Percentiles rank a stretch among this genome's conserved stretches.
Evolutionary conservation across 2,329 filamentous ascomycete genomes (phyloP).

Genomic region (Calycina marina): DNA sequence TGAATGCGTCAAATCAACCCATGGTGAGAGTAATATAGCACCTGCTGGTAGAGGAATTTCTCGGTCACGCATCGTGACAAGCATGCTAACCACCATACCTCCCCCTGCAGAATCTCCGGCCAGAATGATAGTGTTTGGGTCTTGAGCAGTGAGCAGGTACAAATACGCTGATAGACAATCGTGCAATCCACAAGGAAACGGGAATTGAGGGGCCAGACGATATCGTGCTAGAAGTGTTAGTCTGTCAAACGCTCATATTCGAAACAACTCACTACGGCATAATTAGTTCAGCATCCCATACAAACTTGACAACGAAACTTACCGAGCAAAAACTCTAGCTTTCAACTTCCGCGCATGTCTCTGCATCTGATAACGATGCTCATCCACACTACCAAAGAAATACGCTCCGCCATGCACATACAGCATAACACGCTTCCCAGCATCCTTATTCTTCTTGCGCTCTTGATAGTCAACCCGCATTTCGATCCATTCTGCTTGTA

Average conservation of each 20-base stretch:
- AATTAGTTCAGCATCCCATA: no score
- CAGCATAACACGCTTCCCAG: slow-evolving; percentile 66
- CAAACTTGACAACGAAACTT: no score
- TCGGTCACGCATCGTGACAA: slow-evolving; percentile 71
- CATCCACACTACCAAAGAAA: slow-evolving; percentile 89
- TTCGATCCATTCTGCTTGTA: slow-evolving; percentile 91
- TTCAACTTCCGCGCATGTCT: slow-evolving; percentile 88
- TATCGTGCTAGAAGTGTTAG: slow-evolving; percentile 43
- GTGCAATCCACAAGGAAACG: slow-evolving; percentile 83
- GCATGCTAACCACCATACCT: slow-evolving; percentile 66
- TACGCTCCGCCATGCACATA: slow-evolving; percentile 93
- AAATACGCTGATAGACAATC: slow-evolving; percentile 85
- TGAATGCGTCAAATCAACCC: slow-evolving; percentile 91
- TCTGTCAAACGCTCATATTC: no score
- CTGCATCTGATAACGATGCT: slow-evolving; percentile 97
- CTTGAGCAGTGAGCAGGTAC: slow-evolving; percentile 60
- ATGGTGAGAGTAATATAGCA: slow-evolving; percentile 81
- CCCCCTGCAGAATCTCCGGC: slow-evolving; percentile 90
- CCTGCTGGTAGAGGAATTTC: slow-evolving; percentile 76
- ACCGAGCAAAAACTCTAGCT: slow-evolving; percentile 69
- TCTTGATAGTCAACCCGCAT: slow-evolving; percentile 73
- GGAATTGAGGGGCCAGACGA: slow-evolving; percentile 81
- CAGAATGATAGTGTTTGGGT: slow-evolving; percentile 69
- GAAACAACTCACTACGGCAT: no score
- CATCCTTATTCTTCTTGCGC: slow-evolving; percentile 45